A percentile compares a stretch with the other conserved stretches of the same genome.
Evolutionary conservation across 768 basidiomycete genomes (phyloP).

Genomic region (Phylloporus scabripes): DNA sequence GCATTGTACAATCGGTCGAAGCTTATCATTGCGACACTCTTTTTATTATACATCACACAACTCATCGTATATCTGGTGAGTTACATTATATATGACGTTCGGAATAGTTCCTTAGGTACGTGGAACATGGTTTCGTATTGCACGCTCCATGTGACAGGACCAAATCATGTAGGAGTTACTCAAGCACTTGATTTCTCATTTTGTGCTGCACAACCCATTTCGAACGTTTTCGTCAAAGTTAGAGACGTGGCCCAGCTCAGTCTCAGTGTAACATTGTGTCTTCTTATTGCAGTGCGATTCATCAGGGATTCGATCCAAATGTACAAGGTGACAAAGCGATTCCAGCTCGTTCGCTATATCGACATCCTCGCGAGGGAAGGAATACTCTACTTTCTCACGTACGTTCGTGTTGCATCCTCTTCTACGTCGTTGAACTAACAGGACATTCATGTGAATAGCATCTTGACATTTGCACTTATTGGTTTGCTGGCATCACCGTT

Average conservation of each 20-base stretch:
- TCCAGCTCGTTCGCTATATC: not conserved
- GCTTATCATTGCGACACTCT: not conserved
- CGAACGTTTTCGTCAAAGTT: not conserved
- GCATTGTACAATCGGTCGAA: not conserved
- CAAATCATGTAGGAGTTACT: not conserved
- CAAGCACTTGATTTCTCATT: not conserved
- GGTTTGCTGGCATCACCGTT: not conserved
- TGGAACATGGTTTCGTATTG: not conserved
- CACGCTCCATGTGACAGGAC: not conserved
- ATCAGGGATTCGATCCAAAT: not conserved
- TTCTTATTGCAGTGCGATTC: not conserved
- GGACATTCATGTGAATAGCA: not conserved
- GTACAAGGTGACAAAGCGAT: not conserved
- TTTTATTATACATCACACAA: no score
- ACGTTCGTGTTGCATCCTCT: not conserved
- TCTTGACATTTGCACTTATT: not conserved
- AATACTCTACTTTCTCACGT: not conserved
- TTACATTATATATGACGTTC: no score
- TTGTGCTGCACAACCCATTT: not conserved
- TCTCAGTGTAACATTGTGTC: not conserved
- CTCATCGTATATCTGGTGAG: not conserved
- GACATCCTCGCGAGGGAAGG: not conserved
- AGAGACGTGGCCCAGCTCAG: not conserved
- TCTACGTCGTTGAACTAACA: not conserved
- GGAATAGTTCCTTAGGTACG: not conserved